Conservation (phyloP, 352 stramenopile species). For the Pythium apleroticum region DNA sequence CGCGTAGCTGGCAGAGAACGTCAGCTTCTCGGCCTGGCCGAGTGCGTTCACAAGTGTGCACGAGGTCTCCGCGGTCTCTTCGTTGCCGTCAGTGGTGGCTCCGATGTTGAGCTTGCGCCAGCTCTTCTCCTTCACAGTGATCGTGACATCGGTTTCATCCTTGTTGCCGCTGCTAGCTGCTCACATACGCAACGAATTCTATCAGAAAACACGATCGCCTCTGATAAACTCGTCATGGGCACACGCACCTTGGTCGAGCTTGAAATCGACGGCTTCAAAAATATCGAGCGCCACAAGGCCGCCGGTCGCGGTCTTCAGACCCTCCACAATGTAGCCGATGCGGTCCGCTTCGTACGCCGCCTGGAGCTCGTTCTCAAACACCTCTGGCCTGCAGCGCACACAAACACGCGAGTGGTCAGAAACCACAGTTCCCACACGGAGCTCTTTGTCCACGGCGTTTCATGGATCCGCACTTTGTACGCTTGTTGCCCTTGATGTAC, state of each 20-base stretch:
- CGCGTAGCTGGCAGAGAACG: conserved; percentile 75
- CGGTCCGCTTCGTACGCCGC: conserved; percentile 61
- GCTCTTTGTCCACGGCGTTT: background rate
- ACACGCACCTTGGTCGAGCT: conserved; percentile 66
- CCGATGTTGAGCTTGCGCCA: conserved; percentile 85
- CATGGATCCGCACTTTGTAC: conserved; percentile 61
- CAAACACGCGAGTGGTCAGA: background rate
- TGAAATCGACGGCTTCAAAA: conserved; percentile 81
- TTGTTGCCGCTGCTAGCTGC: conserved; percentile 62
- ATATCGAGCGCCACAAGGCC: conserved; percentile 80
- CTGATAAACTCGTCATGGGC: background rate
- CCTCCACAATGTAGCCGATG: conserved; percentile 62
- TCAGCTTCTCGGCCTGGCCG: conserved; percentile 83
- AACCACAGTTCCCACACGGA: background rate
- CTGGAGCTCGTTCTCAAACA: conserved; percentile 89
- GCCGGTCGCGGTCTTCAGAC: conserved; percentile 57
- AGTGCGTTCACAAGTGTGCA: conserved; percentile 83
- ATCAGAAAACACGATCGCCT: background rate
- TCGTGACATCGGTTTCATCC: conserved; percentile 84
- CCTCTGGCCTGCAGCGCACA: conserved; percentile 46
- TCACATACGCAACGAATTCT: conserved; percentile 1
- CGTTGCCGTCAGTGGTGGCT: conserved; percentile 82
- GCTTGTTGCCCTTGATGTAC: conserved; percentile 86
- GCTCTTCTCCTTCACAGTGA: conserved; percentile 86
- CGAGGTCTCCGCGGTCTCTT: conserved; percentile 86